Conservation (phyloP, 768 basidiomycete genomes). For the Calocybe cyanea region DNA sequence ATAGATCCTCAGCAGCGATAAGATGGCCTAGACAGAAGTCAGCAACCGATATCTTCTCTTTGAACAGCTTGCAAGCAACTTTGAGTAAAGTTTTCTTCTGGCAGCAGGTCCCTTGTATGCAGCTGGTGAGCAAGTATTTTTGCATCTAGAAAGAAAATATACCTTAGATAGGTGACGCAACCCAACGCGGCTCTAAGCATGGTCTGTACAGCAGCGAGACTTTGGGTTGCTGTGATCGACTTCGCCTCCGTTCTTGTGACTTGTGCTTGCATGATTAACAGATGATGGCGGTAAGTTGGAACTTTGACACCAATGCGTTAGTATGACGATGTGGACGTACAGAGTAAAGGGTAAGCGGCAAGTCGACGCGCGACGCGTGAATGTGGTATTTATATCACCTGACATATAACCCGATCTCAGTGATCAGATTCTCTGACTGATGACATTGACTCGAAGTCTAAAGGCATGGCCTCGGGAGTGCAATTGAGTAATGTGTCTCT, state of each 20-base stretch:
- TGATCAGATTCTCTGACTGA: too few species aligned
- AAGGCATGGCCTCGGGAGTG: too few species aligned
- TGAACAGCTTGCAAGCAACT: conserved; percentile 32
- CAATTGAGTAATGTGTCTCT: too few species aligned
- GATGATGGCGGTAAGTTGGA: not conserved
- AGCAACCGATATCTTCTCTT: not conserved
- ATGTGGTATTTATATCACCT: too few species aligned
- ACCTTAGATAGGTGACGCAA: conserved; percentile 77
- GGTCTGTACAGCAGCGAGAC: conserved; percentile 68
- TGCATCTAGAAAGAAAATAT: not conserved
- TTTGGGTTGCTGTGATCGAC: conserved; percentile 53
- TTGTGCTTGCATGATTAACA: conserved; percentile 30
- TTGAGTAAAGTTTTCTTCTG: conserved; percentile 74
- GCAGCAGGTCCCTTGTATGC: conserved; percentile 63
- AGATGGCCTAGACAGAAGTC: conserved; percentile 42
- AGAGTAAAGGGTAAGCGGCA: too few species aligned
- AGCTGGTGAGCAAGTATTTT: not conserved
- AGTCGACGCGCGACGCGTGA: too few species aligned
- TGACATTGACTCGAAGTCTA: too few species aligned
- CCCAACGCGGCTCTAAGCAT: conserved; percentile 70
- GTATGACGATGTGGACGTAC: too few species aligned
- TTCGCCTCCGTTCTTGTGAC: conserved; percentile 32
- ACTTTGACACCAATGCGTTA: not conserved
- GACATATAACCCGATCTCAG: too few species aligned
- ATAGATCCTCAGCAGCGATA: conserved; percentile 44